Percentiles rank a stretch among this genome's conserved stretches.
Evolutionary conservation across 441 rosid genomes (phyloP).

Genomic region (Eutrema salsugineum): DNA sequence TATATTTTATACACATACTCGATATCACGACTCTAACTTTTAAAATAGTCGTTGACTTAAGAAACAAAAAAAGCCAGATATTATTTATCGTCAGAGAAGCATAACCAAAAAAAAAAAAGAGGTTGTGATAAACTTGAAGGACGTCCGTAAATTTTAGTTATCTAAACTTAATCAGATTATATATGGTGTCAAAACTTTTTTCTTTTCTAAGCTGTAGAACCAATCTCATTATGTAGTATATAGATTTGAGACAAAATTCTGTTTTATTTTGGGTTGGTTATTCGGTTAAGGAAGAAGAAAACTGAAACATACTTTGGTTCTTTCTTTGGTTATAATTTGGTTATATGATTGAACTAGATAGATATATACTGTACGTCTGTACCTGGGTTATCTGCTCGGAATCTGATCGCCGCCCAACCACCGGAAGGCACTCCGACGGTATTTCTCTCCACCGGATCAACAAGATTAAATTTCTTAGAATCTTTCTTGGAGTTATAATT

Average conservation of each 20-base stretch:
- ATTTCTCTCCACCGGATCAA: constrained; percentile 36
- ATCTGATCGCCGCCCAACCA: constrained; percentile 36
- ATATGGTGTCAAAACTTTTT: too few relatives aligned
- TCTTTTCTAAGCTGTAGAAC: too few relatives aligned
- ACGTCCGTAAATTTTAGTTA: too few relatives aligned
- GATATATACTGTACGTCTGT: background rate
- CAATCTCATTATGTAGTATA: background rate
- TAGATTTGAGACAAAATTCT: background rate
- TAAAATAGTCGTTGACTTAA: too few relatives aligned
- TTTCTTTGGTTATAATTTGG: background rate
- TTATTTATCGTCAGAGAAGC: too few relatives aligned
- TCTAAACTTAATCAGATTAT: too few relatives aligned
- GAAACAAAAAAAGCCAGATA: too few relatives aligned
- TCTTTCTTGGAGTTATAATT: constrained; percentile 30
- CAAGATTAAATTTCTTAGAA: constrained; percentile 28
- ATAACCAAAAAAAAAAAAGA: too few relatives aligned
- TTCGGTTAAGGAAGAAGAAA: background rate
- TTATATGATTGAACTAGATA: background rate
- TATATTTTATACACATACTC: background rate
- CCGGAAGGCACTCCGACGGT: constrained; percentile 38
- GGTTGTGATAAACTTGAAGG: too few relatives aligned
- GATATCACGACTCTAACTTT: background rate
- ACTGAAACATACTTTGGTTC: background rate
- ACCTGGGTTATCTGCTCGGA: constrained; percentile 39
- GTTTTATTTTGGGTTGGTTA: background rate